Base-by-base conservation (phyloP, 345 rosid genomes). In the Toxicodendron radicans region DNA sequence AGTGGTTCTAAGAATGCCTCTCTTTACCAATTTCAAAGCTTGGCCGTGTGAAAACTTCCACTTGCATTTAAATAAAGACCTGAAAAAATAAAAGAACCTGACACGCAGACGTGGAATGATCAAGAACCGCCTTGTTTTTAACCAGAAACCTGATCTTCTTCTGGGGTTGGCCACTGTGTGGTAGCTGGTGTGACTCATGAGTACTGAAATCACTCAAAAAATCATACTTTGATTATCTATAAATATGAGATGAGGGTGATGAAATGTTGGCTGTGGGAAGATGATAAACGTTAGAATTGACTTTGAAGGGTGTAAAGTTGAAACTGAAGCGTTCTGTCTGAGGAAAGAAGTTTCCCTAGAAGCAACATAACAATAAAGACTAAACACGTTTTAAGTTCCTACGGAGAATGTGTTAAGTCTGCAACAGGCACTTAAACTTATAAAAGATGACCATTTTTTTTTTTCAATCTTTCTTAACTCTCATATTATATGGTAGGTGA, bases 21-120 rank as follows among this genome's bases (percentile, higher is more conserved):
- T 70, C 35, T 58, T 64, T 27, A 58, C 35, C 35, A 43, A 18
- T 27, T 70, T 74, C 14, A 79, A 2, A 53, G 78, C 60, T 73
- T 53, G 43, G 46, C 38, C 21, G 11, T 30, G 43, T 7, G 72
- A 61, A 30, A 79, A 57, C 67, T 69, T 74, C 54, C 62, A 12
- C 62, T 45, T 69, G 65, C 49, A 18, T 38, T 5, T 5, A 38
- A 38, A 38, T 0, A 63, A 56, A 4, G 20, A 52, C 17, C 68
- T 66, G 9, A n/a, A 18, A 7, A 45, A n/a, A 33, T 13, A 52
- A 2, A 73, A 52, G 12, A 64, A 21, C 10, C 53, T 54, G 10
- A 67, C 13, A 18, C 51, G 60, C 59, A 61, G 60, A 32, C 68
- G 33, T 7, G 41, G 38, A 33, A 68, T 8, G 18, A 51, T 5